Percentiles rank a stretch among this genome's conserved stretches.
These are phyloP conservation scores for Phoenix roebelenii DNA, from an alignment of 176 grass and related monocot genomes.

Conservation along the genomic window DNA sequence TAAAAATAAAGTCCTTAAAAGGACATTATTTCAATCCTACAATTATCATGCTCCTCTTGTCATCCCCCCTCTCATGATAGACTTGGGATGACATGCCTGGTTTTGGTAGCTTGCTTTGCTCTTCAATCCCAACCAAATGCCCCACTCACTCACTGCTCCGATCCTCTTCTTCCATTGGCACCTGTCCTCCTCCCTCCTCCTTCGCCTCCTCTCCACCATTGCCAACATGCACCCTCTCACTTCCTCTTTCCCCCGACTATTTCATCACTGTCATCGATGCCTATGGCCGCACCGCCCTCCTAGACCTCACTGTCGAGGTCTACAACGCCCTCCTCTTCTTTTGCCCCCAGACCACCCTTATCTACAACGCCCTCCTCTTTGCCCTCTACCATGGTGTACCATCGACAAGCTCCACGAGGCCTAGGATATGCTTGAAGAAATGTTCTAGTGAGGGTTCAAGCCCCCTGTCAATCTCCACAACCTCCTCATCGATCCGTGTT, in stretches of 20 bases:
- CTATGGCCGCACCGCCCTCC: constrained; percentile 46
- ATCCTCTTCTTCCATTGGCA: background rate
- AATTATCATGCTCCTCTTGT: too few species aligned
- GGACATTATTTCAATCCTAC: too few species aligned
- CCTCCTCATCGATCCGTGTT: constrained; percentile 72
- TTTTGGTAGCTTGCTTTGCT: too few species aligned
- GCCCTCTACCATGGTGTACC: constrained; percentile 80
- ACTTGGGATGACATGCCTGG: too few species aligned
- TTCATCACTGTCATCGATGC: constrained; percentile 77
- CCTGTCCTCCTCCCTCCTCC: background rate
- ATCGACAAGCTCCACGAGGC: constrained; percentile 73
- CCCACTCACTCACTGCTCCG: background rate
- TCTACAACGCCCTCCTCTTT: constrained; percentile 83
- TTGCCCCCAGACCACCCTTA: constrained; percentile 59
- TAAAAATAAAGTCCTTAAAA: too few species aligned
- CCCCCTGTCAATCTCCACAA: constrained; percentile 75
- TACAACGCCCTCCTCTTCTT: constrained; percentile 76
- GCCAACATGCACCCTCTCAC: constrained; percentile 61
- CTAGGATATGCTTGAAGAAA: constrained; percentile 85
- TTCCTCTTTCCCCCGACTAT: constrained; percentile 46
- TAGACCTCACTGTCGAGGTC: constrained; percentile 65
- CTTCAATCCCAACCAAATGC: too few species aligned
- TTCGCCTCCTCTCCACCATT: constrained; percentile 2
- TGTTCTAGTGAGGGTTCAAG: constrained; percentile 59
- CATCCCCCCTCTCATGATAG: too few species aligned